Base-by-base conservation (phyloP, 1,284 basidiomycete genomes). In the Rhizoctonia solani region DNA sequence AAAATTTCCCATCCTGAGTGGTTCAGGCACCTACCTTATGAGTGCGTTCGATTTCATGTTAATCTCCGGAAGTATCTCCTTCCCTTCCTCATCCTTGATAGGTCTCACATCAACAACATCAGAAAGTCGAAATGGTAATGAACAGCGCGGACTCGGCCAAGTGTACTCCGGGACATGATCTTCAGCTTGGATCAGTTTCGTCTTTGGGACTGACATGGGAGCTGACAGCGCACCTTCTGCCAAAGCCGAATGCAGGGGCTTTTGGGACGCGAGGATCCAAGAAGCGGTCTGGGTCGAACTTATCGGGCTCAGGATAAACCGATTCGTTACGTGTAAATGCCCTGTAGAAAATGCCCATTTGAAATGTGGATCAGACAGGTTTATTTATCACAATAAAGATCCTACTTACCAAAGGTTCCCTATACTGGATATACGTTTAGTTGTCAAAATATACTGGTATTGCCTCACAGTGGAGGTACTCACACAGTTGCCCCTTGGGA, bases 241-340 rank as follows among this genome's bases (percentile, higher is more conserved):
- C 58, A 32, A 37, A 61, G 32, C 46, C 58, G 41, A 61, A 61
- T 8, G 29, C 46, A 23, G 58, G 58, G 3, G 58, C 58, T 21
- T 2, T 23, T 4, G 58, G 58, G 13, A 61, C 46, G 6, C 34
- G n/a, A 16, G 46, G 58, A 27, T 50, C 46, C 5, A 71, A 54
- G 66, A 70, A 72, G 2, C 71, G 69, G 30, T 68, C 68, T 1
- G 71, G 71, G 8, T 59, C 27, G 68, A 72, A 72, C 19, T 25
- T 14, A 8, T 59, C 39, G 4, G 71, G 69, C 16, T 71, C 32
- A 8, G 65, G 65, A 42, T 69, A 72, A 14, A 68, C 46, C 3
- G 34, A 39, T n/a, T 65, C 37, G 42, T 71, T 46, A 19, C 61
- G 58, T 21, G 46, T 54, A 23, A 70, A 70, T 4, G 55, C 49